phyloP scores from a whole-genome alignment of 2,329 filamentous ascomycete genomes.

The Diaporthe citrichinensis region DNA sequence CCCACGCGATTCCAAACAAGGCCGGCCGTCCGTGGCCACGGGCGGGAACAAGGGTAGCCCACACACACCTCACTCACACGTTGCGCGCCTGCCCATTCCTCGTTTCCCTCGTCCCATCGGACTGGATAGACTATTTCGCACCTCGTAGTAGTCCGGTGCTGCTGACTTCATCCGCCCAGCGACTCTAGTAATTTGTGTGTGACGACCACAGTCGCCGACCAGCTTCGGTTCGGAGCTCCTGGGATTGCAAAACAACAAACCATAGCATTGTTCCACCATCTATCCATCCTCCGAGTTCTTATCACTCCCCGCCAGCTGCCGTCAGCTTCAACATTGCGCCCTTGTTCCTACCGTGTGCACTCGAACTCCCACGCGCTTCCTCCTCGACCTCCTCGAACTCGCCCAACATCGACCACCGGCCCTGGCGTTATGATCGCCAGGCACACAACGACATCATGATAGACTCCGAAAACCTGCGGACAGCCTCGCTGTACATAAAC shows the following conservation, averaged over 20 bases:
- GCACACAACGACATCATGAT: conserved; percentile 57
- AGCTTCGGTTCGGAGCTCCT: neutral
- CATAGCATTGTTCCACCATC: neutral
- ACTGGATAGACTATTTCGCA: neutral
- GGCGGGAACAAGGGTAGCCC: conserved; percentile 16
- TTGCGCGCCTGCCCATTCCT: conserved; percentile 15
- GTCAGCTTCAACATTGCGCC: neutral
- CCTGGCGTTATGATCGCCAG: conserved; percentile 37
- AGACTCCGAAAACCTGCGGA: conserved; percentile 73
- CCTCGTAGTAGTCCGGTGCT: neutral
- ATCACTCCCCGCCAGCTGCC: neutral
- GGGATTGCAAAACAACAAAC: neutral
- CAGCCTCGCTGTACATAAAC: conserved; percentile 80
- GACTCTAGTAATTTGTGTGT: neutral
- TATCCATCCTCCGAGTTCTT: neutral
- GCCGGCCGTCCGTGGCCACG: neutral
- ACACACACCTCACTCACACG: conserved; percentile 4
- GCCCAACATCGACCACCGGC: neutral
- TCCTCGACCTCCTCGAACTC: neutral
- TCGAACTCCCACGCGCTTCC: neutral
- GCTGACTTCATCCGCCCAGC: neutral
- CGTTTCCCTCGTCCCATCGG: neutral
- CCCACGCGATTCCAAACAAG: conserved; percentile 38
- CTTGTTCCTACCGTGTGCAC: neutral
- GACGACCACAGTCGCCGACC: neutral